Base-by-base conservation (phyloP, 176 grass and related monocot genomes). In the Paspalum notatum region DNA sequence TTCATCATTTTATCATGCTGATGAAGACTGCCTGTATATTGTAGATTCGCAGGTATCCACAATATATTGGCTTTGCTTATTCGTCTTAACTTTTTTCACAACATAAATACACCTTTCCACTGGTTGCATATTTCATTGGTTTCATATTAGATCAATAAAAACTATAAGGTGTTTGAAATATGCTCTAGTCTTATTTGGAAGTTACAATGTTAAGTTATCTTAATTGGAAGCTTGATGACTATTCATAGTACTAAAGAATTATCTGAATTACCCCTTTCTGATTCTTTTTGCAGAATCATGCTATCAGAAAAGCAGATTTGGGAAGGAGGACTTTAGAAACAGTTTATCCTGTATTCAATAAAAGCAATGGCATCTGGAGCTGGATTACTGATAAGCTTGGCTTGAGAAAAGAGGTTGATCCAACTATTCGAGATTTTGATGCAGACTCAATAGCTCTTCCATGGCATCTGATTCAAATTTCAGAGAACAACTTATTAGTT, bases 311-410 rank as follows among this genome's bases (percentile, higher is more conserved):
- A 87, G 90, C 88, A 83, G 92, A 98, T 93, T 84, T 95, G 27
- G 83, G 70, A 77, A 88, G 79, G 24, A 95, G 95, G 61, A 52
- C 89, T 60, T 77, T 95, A 75, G 88, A 98, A 68, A 95, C 90
- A 14, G 72, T 95, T 62, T 92, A 98, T 82, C 95, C 92, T 41
- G 52, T 73, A 22, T 89, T 71, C 59, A 78, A 77, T 58, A 81
- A 85, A 76, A 93, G 58, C 62, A 83, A 71, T 89, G 87, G 90
- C 15, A 78, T 85, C 53, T 95, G 88, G 90, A 89, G 83, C 65
- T 93, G 95, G 95, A 87, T 98, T 73, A 79, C 87, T n/a, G 78
- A 90, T 86, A 93, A 93, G 75, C 86, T 98, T 81, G 95, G 90
- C 44, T 75, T 93, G 51, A 84, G 50, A 85, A 92, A 67, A 59